Conservation (phyloP, 768 basidiomycete species). For the Ramaria rubella region DNA sequence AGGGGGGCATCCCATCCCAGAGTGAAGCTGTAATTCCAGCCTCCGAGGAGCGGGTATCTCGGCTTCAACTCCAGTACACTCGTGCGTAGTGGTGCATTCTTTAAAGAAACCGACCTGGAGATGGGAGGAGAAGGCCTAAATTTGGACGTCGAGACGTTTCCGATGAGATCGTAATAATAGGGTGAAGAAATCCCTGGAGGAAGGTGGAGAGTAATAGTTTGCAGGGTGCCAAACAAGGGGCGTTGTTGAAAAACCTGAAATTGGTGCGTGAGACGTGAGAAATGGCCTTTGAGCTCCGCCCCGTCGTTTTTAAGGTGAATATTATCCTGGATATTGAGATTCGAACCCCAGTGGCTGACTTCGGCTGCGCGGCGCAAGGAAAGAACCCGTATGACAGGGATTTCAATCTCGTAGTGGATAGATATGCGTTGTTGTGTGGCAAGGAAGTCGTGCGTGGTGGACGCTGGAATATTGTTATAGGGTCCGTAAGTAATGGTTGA, state of each 20-base stretch:
- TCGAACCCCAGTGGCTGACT: conserved; percentile 96
- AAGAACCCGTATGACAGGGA: conserved; percentile 71
- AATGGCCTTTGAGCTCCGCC: conserved; percentile 90
- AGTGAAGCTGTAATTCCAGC: conserved; percentile 96
- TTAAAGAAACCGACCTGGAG: conserved; percentile 42
- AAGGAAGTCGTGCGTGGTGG: conserved; percentile 50
- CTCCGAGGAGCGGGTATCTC: conserved; percentile 88
- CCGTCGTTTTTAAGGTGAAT: conserved; percentile 84
- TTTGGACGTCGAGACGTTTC: conserved; percentile 93
- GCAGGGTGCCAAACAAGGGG: conserved; percentile 62
- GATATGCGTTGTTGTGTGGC: conserved; percentile 57
- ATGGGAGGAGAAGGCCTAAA: conserved; percentile 57
- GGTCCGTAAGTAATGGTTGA: conserved; percentile 86
- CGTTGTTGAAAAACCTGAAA: conserved; percentile 63
- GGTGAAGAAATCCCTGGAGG: conserved; percentile 75
- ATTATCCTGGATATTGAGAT: conserved; percentile 88
- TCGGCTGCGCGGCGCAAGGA: conserved; percentile 74
- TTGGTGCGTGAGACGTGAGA: conserved; percentile 88
- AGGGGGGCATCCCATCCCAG: conserved; percentile 91
- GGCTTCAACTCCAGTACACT: conserved; percentile 80
- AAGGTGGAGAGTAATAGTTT: conserved; percentile 69
- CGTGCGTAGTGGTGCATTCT: conserved; percentile 26
- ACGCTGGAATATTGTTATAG: conserved; percentile 65
- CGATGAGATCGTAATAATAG: conserved; percentile 89
- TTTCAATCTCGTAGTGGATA: conserved; percentile 78